Evolutionary conservation across 371 early-diverging fungal genomes (phyloP), one percentile per base, ranked within the genome.

Genomic region (Actinomortierella wolfii): DNA sequence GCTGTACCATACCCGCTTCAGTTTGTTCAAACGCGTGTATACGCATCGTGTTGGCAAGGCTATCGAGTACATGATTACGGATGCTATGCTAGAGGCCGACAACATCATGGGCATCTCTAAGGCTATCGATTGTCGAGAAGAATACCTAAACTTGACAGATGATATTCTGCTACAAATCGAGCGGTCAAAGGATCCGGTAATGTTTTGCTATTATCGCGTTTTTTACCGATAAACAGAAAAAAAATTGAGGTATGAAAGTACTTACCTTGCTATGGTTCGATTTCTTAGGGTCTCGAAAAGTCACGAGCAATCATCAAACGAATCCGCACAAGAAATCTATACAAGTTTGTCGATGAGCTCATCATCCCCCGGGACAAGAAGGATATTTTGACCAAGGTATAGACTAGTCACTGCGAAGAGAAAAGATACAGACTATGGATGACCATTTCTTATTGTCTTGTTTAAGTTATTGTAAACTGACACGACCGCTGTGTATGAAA

Each of bases 1-100:
- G 76, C 82, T 98, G 77, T 98, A 97, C 73, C 92, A 94, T 58
- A 93, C 95, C 0, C 86, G 97, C 2, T 95, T 93, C 65, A 89
- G 89, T 63, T 76, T 97, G 9, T 93, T 93, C 78, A 95, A 94
- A 62, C 84, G 91, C n/a, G 87, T 97, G 7, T 98, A 97, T 71
- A 91, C 89, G 6, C 98, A 98, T 76, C 88, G 89, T 43, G 92
- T 90, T 9, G 83, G 89, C 64, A 85, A 81, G 51, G 87, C 89
- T 1, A 83, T 94, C 45, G 96, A 97, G 60, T 77, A 87, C 44
- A 97, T 98, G 97, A 65, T 97, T 21, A 85, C 87, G 6, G 97
- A 97, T 61, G 93, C 92, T 0, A 68, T 98, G 44, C 66, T 94
- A 9, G 75, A 80, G n/a, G 98, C 98, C 9, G 90, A 97, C 69